phyloP scores from a whole-genome alignment of 306 rosid genomes.

The Dryas octopetala region DNA sequence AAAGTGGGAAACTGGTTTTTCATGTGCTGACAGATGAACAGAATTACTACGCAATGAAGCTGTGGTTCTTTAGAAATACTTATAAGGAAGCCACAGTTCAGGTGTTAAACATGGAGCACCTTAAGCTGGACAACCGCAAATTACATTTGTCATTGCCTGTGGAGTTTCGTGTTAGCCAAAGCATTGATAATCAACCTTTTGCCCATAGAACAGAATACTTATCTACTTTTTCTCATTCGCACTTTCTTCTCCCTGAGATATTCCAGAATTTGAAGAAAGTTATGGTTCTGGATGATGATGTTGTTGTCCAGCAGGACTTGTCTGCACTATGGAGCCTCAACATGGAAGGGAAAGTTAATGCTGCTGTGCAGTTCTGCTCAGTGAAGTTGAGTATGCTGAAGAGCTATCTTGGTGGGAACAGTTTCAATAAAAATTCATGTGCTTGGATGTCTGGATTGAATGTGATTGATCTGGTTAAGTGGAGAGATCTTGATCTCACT shows the following conservation, averaged over 20 bases:
- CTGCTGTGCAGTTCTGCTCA: constrained; percentile 72
- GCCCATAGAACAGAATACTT: constrained; percentile 64
- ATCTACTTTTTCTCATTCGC: constrained; percentile 86
- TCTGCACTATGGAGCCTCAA: constrained; percentile 77
- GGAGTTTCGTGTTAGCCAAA: constrained; percentile 75
- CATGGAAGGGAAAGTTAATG: constrained; percentile 86
- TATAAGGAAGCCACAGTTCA: constrained; percentile 67
- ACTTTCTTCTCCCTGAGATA: constrained; percentile 81
- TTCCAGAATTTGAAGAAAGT: constrained; percentile 73
- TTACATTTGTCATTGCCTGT: constrained; percentile 55
- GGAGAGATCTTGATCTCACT: constrained; percentile 87
- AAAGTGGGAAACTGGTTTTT: constrained; percentile 73
- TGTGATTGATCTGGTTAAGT: constrained; percentile 74
- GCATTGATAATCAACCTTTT: constrained; percentile 38
- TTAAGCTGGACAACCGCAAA: constrained; percentile 44
- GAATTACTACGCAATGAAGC: constrained; percentile 88
- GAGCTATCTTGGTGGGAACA: constrained; percentile 58
- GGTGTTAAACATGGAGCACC: constrained; percentile 75
- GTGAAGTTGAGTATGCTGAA: constrained; percentile 69
- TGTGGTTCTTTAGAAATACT: constrained; percentile 78
- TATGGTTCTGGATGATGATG: constrained; percentile 87
- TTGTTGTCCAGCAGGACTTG: constrained; percentile 84
- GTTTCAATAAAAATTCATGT: constrained; percentile 51
- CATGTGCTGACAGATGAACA: constrained; percentile 86
- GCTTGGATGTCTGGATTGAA: constrained; percentile 97